A percentile compares a stretch with the other conserved stretches of the same genome.
Evolutionary conservation across 2,329 filamentous ascomycete genomes (phyloP).

Genomic region (Fusarium sp.): DNA sequence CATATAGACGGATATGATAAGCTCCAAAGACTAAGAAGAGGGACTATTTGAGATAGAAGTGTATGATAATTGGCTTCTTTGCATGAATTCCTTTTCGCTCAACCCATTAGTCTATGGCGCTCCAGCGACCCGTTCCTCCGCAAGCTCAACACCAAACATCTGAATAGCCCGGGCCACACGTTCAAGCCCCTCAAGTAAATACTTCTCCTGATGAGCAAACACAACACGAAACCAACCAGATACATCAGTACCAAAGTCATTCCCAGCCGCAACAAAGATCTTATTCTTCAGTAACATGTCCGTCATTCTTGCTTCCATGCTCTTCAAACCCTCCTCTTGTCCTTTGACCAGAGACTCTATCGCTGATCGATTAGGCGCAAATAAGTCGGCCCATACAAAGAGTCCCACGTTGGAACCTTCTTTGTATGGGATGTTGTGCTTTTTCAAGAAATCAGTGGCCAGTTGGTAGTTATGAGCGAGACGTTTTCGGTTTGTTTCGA

Average conservation of each 20-base stretch:
- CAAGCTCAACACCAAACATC: background rate
- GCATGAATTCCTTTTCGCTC: too few relatives aligned
- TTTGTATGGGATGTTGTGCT: background rate
- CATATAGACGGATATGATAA: too few relatives aligned
- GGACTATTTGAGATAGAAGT: too few relatives aligned
- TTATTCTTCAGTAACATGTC: background rate
- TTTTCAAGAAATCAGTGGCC: background rate
- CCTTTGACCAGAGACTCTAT: fast-evolving
- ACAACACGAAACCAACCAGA: slow-evolving; percentile 2
- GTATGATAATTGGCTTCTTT: too few relatives aligned
- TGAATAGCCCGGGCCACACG: background rate
- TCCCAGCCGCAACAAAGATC: background rate
- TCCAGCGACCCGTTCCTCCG: background rate
- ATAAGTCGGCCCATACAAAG: background rate
- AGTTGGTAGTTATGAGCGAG: background rate
- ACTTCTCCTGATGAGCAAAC: background rate
- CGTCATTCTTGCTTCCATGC: background rate
- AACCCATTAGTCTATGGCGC: too few relatives aligned
- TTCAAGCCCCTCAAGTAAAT: background rate
- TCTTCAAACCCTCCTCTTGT: fast-evolving
- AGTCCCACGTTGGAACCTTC: background rate
- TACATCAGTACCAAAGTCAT: background rate
- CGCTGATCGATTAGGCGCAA: background rate
- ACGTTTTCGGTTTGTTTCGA: background rate
- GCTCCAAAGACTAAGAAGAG: too few relatives aligned